A percentile compares a stretch with the other conserved stretches of the same genome.
Evolutionary conservation across 805 yeast genomes (phyloP).

Genomic region (Saccharomyces mikatae): DNA sequence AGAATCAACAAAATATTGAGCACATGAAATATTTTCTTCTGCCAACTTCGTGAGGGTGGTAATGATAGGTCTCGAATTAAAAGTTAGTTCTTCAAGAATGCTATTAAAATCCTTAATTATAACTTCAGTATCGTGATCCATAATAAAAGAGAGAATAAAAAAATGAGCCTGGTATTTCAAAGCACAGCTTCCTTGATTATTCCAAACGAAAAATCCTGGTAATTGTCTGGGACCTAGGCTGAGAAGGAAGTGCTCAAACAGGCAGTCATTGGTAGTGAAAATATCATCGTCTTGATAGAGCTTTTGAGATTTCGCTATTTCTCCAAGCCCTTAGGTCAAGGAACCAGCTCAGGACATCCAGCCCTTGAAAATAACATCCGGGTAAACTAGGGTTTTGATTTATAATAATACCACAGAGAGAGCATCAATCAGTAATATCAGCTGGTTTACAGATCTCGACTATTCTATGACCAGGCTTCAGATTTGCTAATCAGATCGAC

Average conservation of each 20-base stretch:
- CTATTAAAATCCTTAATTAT: constrained; percentile 53
- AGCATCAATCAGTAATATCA: neutral
- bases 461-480: neutral
- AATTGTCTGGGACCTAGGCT: no score
- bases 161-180: neutral
- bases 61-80: constrained; percentile 85
- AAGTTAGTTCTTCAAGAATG: constrained; percentile 68
- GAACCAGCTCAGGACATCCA: neutral
- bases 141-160: neutral
- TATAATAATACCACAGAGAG: neutral
- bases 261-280: neutral
- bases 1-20: constrained; percentile 68
- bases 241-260: neutral
- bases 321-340: neutral
- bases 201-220: neutral
- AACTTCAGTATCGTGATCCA: constrained; percentile 31
- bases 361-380: neutral
- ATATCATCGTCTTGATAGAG: neutral
- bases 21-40: constrained; percentile 69
- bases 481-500: neutral
- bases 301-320: neutral
- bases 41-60: constrained; percentile 79
- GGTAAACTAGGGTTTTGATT: neutral
- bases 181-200: neutral
- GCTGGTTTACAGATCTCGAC: neutral